phyloP scores from a whole-genome alignment of 2,329 filamentous ascomycete species.

The Phyllosticta citribraziliensis region DNA sequence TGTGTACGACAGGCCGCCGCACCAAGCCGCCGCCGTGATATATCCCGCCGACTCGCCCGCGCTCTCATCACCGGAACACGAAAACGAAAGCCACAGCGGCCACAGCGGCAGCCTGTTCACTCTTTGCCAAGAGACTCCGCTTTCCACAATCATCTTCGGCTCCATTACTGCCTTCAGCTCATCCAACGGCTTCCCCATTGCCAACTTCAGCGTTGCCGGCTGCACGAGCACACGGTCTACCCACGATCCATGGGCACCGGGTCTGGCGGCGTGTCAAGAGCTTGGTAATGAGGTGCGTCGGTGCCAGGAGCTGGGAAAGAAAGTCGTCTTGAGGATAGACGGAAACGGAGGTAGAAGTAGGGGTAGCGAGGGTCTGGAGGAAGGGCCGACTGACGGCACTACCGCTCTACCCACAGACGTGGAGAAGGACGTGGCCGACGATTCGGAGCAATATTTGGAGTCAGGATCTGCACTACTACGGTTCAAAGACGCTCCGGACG shows the following conservation, averaged over 20 bases:
- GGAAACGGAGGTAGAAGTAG: not conserved
- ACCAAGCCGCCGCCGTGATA: not conserved
- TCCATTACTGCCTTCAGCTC: not conserved
- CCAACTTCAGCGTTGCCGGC: slow-evolving; percentile 2
- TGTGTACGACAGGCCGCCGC: not conserved
- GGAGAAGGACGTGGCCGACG: not conserved
- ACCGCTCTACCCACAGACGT: not conserved
- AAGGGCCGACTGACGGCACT: not conserved
- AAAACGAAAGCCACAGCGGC: not conserved
- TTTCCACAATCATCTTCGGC: slow-evolving; percentile 5
- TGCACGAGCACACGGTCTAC: not conserved
- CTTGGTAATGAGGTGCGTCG: not conserved
- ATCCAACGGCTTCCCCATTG: slow-evolving; percentile 5
- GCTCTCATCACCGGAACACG: not conserved
- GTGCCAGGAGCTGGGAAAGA: slow-evolving; percentile 6
- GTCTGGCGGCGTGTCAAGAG: slow-evolving; percentile 3
- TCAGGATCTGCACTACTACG: not conserved
- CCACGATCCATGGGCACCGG: not conserved
- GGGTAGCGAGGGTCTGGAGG: not conserved
- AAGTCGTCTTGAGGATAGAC: slow-evolving; percentile 7
- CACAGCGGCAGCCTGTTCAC: not conserved
- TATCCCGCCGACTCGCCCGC: not conserved
- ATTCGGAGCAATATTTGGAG: not conserved
- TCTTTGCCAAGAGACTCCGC: not conserved
- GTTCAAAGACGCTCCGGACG: slow-evolving; percentile 2